Conservation (phyloP, 139 green algal species). For the Coelastrella sp. region DNA sequence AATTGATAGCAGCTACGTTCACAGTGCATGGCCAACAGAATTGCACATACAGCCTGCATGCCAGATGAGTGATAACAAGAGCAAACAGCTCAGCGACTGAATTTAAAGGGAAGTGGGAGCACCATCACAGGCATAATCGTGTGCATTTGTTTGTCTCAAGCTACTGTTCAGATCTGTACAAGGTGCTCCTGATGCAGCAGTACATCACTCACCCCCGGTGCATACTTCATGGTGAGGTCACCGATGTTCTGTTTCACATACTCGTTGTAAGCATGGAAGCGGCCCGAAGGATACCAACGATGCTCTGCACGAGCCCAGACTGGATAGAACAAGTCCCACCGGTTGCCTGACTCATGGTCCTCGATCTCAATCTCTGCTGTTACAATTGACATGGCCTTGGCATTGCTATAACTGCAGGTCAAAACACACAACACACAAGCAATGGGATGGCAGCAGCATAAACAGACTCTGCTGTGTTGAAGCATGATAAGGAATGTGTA, state of each 20-base stretch:
- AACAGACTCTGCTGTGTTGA: neutral
- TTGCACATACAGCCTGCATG: no score
- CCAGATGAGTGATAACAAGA: no score
- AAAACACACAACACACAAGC: no score
- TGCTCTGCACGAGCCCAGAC: slow-evolving; percentile 39
- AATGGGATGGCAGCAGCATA: slow-evolving; percentile 18
- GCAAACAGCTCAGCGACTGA: no score
- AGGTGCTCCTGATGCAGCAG: slow-evolving; percentile 24
- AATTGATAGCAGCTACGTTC: no score
- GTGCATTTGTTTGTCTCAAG: no score
- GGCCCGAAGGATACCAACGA: slow-evolving; percentile 32
- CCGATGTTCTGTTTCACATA: slow-evolving; percentile 38
- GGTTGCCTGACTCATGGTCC: slow-evolving; percentile 27
- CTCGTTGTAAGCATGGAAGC: slow-evolving; percentile 39
- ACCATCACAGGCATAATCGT: no score
- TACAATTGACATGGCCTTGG: slow-evolving; percentile 25
- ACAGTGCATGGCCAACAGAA: no score
- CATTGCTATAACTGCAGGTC: slow-evolving; percentile 33
- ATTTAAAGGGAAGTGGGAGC: no score
- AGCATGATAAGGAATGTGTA: neutral
- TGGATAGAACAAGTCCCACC: slow-evolving; percentile 31
- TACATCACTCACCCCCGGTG: slow-evolving; percentile 38
- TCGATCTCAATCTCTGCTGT: slow-evolving; percentile 42
- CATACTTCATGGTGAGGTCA: slow-evolving; percentile 22
- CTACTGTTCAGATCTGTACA: no score